These are phyloP conservation scores for Alnus rubra DNA, from an alignment of 306 rosid species.

Conservation along the genomic window DNA sequence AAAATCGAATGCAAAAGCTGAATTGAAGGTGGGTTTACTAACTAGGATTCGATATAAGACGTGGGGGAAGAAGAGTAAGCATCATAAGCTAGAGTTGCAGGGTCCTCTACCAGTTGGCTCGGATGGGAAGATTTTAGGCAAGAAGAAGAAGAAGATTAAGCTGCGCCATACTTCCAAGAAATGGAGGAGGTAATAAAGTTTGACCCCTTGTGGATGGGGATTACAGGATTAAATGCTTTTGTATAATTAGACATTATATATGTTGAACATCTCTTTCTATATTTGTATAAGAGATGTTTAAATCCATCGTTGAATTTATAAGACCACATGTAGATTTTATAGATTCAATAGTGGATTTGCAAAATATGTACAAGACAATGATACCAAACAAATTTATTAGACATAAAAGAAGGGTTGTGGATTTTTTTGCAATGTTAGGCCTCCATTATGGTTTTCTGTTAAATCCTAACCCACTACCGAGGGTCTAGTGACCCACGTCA, in stretches of 20 bases:
- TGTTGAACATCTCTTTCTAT: too few relatives aligned
- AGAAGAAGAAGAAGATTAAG: slow-evolving; percentile 42
- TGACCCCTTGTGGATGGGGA: neutral
- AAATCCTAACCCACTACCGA: too few relatives aligned
- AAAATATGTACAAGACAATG: too few relatives aligned
- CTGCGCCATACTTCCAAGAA: slow-evolving; percentile 22
- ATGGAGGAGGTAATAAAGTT: slow-evolving; percentile 2
- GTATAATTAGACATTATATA: neutral
- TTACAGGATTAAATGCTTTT: neutral
- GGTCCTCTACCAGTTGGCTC: slow-evolving; percentile 37
- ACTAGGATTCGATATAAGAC: slow-evolving; percentile 43
- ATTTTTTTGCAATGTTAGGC: too few relatives aligned
- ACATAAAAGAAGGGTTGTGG: too few relatives aligned
- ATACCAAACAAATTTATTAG: too few relatives aligned
- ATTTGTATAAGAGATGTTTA: too few relatives aligned
- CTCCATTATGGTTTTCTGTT: too few relatives aligned
- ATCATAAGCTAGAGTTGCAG: slow-evolving; percentile 28
- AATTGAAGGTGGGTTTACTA: slow-evolving; percentile 36
- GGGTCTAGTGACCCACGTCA: too few relatives aligned
- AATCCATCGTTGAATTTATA: too few relatives aligned
- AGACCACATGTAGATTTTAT: too few relatives aligned
- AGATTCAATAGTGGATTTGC: too few relatives aligned
- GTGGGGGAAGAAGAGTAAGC: slow-evolving; percentile 55
- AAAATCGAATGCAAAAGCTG: slow-evolving; percentile 41
- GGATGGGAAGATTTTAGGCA: slow-evolving; percentile 49